Evolutionary conservation across 2,329 filamentous ascomycete genomes (phyloP), one percentile per base, ranked within the genome.

Genomic region (Aschersonia sp.): DNA sequence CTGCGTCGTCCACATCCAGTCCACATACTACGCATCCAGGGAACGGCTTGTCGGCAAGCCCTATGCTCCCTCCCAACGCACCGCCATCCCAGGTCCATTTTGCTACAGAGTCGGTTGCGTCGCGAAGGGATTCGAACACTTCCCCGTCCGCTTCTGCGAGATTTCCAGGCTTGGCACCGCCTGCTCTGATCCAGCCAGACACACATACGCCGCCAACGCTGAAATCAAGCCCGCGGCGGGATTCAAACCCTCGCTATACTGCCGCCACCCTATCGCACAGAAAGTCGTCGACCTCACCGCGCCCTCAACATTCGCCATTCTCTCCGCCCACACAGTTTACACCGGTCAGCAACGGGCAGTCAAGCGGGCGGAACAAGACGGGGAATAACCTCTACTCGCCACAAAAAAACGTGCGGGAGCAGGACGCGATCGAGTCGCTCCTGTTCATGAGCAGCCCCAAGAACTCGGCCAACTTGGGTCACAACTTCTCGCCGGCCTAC

Each of bases 401-500:
- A n/a, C 49, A 48, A n/a, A 50, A 50, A n/a, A 50, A 50, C 30
- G 40, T 50, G n/a, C 44, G 49, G 41, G 86, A 92, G 59, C 84
- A 89, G 58, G 86, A 91, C 56, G 86, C 86, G 5, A 80, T 91
- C 44, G 85, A 89, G 59, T 84, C 84, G 1, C 65, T 92, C 30
- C 69, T 91, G 30, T 89, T 89, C 58, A 84, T 92, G 79, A 88
- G 85, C 57, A 86, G 82, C 52, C 84, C 84, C 0, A 82, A 82
- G 12, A 85, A 86, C 61, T 83, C 82, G 43, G 71, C 75, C 42
- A 80, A 78, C 51, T 63, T 82, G 55, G 77, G 77, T 52, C 75
- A 76, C 51, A 59, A 64, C 7, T 78, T 78, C 50, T 70, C 75
- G 1, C 64, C 68, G 0, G 59, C 65, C 0, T 60, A 60, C 9